These are phyloP conservation scores for Pittosporum tobira DNA, from an alignment of 129 eudicot genomes.

Conservation along the genomic window DNA sequence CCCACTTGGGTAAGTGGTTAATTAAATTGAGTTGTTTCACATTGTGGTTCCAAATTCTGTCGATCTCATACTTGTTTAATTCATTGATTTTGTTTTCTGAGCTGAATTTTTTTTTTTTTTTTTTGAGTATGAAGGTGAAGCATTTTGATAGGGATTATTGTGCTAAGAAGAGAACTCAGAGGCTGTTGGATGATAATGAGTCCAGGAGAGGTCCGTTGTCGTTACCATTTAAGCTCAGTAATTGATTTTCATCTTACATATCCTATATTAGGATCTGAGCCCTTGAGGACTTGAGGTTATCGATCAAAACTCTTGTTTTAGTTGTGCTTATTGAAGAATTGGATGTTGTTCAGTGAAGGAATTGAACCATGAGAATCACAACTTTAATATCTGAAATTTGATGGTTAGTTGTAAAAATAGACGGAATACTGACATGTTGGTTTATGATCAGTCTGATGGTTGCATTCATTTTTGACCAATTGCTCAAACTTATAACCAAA, in stretches of 20 bases:
- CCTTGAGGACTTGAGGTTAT: neutral
- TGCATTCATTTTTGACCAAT: neutral
- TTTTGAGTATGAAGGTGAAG: constrained; percentile 49
- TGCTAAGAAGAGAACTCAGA: constrained; percentile 64
- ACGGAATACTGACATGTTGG: neutral
- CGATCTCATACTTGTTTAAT: neutral
- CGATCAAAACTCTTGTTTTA: no score
- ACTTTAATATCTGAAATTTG: no score
- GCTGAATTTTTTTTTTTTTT: neutral
- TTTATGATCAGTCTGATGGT: no score
- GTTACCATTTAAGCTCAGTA: constrained; percentile 45
- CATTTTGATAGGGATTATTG: constrained; percentile 88
- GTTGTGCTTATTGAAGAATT: neutral
- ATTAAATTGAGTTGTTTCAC: neutral
- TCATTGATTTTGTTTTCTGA: neutral
- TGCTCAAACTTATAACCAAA: neutral
- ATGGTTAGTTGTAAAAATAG: neutral
- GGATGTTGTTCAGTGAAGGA: neutral
- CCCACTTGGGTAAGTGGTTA: constrained; percentile 80
- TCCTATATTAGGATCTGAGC: neutral
- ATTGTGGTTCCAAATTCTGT: no score
- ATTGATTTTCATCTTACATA: constrained; percentile 3
- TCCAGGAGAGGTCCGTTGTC: constrained; percentile 72
- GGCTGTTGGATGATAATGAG: constrained; percentile 77
- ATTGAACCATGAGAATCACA: no score